Base-by-base conservation (phyloP, 805 yeast genomes). In the Saturnispora dispora region DNA sequence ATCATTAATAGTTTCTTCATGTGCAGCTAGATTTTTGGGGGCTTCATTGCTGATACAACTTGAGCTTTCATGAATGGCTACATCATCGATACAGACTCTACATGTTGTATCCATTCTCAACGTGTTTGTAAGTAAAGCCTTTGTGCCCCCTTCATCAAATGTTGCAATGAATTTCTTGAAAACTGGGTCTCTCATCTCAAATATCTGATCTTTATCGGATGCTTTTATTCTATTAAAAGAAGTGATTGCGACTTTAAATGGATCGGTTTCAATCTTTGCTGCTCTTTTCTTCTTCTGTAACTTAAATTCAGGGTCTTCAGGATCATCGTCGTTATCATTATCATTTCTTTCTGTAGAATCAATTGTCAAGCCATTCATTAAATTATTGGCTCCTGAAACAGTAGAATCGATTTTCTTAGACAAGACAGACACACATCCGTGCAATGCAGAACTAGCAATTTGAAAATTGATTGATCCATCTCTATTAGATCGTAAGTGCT, bases 61-160 rank as follows among this genome's bases (percentile, higher is more conserved):
- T 10, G 20, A 33, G 39, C 10, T 17, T 3, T 35, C 45, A 27
- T 36, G 9, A 33, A 39, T 11, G 8, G 66, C 62, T 7, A 70
- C 70, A 27, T 88, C 87, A 60, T 82, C 91, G 60, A 85, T 83
- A 2, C 83, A 78, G 3, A 85, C 81, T 58, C 83, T 66, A 0
- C 81, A 78, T 1, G 73, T 59, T 1, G 63, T 51, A 58, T 83
- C 83, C 15, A 81, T 70, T 54, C 54, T 72, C 44, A 85, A 71
- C 0, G 86, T 78, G 55, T 85, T 85, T 55, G 83, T 62, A 42
- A 85, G 65, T 47, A 85, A 68, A 53, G 86, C 78, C 60, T 82
- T 85, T 7, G 91, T 83, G 3, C 93, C 91, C 39, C 90, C 90
- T 67, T 85, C 91, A 63, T 85, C 93, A 58, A 85, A 85, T 48